A percentile compares a stretch with the other conserved stretches of the same genome.
Evolutionary conservation across 495 filamentous ascomycete genomes (phyloP).

Genomic region (Baudoinia panamericana): DNA sequence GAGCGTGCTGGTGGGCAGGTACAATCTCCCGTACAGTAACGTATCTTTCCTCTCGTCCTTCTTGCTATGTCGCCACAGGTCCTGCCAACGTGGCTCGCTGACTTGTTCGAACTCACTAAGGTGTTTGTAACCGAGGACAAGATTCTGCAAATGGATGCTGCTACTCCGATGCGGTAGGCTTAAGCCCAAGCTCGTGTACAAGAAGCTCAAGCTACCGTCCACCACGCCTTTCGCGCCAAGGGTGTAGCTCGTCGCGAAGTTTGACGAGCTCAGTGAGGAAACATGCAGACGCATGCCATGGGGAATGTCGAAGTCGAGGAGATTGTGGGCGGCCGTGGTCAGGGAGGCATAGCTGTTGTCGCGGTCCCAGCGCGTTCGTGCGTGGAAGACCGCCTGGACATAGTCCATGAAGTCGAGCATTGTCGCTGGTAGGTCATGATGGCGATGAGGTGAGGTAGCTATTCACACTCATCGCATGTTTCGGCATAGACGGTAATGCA

Average conservation of each 20-base stretch:
- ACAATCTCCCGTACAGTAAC: conserved; percentile 78
- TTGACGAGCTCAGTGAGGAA: conserved; percentile 78
- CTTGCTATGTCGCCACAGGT: conserved; percentile 37
- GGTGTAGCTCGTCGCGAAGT: conserved; percentile 85
- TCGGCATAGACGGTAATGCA: too few species aligned
- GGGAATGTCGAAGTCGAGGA: conserved; percentile 76
- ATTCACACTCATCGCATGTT: too few species aligned
- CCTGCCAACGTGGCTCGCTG: conserved; percentile 38
- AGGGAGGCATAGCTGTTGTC: conserved; percentile 88
- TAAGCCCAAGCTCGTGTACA: conserved; percentile 72
- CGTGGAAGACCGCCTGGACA: conserved; percentile 82
- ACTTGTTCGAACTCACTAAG: conserved; percentile 40
- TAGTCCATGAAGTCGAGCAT: conserved; percentile 99
- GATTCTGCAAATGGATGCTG: conserved; percentile 46
- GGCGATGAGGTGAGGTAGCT: too few species aligned
- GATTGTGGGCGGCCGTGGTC: conserved; percentile 71
- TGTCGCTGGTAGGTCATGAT: background rate
- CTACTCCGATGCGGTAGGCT: conserved; percentile 41
- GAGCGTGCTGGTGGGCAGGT: conserved; percentile 68
- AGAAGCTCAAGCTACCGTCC: conserved; percentile 81
- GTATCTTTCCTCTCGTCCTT: conserved; percentile 40
- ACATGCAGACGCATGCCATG: conserved; percentile 65
- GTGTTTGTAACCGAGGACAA: conserved; percentile 60
- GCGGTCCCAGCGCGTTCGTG: conserved; percentile 73
- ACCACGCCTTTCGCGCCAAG: conserved; percentile 73